Conservation (phyloP, 2,329 filamentous ascomycete species). For the Elsinoe fawcettii region DNA sequence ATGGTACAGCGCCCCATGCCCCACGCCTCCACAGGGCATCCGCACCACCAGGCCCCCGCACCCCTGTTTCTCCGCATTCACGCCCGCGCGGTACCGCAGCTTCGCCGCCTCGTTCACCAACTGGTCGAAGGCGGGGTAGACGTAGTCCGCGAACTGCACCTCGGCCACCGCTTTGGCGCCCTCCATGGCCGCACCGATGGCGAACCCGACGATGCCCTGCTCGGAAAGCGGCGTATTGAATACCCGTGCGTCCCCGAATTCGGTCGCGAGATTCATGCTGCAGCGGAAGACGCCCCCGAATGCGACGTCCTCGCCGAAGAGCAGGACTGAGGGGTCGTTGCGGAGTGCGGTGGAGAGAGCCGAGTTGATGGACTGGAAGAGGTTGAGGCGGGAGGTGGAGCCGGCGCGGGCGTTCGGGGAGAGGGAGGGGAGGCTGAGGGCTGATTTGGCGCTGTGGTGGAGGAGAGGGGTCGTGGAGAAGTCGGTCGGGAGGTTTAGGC, state of each 20-base stretch:
- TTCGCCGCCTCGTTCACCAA: constrained; percentile 91
- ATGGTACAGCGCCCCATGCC: constrained; percentile 82
- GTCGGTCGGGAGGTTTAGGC: constrained; percentile 79
- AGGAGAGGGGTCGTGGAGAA: constrained; percentile 76
- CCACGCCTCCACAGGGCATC: constrained; percentile 86
- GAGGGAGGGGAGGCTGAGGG: constrained; percentile 65
- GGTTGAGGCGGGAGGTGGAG: constrained; percentile 77
- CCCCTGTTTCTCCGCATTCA: constrained; percentile 31
- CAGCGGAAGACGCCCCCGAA: constrained; percentile 96
- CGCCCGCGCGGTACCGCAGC: constrained; percentile 66
- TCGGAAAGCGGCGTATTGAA: constrained; percentile 96
- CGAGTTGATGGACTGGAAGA: constrained; percentile 90
- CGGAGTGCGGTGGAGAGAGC: constrained; percentile 75
- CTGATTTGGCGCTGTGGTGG: constrained; percentile 66
- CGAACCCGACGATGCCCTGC: constrained; percentile 91
- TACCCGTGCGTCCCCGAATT: constrained; percentile 78
- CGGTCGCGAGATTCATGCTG: constrained; percentile 80
- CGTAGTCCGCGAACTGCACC: constrained; percentile 92
- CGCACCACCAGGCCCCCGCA: constrained; percentile 75
- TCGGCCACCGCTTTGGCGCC: constrained; percentile 91
- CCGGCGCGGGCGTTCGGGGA: constrained; percentile 34
- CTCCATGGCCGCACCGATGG: constrained; percentile 79
- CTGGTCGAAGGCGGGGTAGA: constrained; percentile 89
- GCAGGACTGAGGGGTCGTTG: constrained; percentile 73
- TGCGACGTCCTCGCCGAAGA: constrained; percentile 95